phyloP scores from a whole-genome alignment of 2,329 filamentous ascomycete species.

The Sporothrix dimorphospora region DNA sequence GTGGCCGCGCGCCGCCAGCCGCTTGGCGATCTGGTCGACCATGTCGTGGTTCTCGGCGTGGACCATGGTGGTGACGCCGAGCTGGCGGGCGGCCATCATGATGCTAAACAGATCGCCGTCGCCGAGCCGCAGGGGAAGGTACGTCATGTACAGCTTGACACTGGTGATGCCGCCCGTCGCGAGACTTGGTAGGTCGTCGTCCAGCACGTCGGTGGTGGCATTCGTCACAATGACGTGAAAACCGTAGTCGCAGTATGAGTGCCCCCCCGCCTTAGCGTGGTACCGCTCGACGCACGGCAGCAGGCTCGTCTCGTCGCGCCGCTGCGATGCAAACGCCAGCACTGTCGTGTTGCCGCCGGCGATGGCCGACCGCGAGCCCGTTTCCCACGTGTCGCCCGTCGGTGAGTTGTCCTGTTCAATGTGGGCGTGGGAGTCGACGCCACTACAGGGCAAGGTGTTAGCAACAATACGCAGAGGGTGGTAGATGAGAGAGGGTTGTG shows the following conservation, averaged over 20 bases:
- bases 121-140: slow-evolving; percentile 51
- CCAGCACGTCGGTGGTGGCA: slow-evolving; percentile 46
- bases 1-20: slow-evolving; percentile 37
- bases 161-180: slow-evolving; percentile 48
- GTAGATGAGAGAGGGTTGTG: too few species aligned
- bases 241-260: slow-evolving; percentile 60
- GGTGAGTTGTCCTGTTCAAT: slow-evolving; percentile 42
- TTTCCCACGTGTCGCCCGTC: slow-evolving; percentile 43
- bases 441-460: slow-evolving; percentile 34
- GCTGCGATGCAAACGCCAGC: slow-evolving; percentile 59
- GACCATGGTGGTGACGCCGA: slow-evolving; percentile 58
- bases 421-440: slow-evolving; percentile 46
- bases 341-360: slow-evolving; percentile 63
- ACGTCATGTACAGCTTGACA: slow-evolving; percentile 58
- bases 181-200: slow-evolving; percentile 48
- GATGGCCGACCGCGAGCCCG: slow-evolving; percentile 56
- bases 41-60: slow-evolving; percentile 69
- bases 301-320: slow-evolving; percentile 50
- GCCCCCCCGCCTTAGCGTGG: slow-evolving; percentile 66
- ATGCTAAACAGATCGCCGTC: slow-evolving; percentile 56
- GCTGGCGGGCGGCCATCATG: slow-evolving; percentile 50
- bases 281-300: slow-evolving; percentile 72
- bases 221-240: slow-evolving; percentile 58
- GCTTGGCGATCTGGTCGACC: slow-evolving; percentile 39
- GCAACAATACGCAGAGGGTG: not conserved